These are phyloP conservation scores for Candida nitratophila DNA, from an alignment of 805 yeast genomes.

Conservation along the genomic window DNA sequence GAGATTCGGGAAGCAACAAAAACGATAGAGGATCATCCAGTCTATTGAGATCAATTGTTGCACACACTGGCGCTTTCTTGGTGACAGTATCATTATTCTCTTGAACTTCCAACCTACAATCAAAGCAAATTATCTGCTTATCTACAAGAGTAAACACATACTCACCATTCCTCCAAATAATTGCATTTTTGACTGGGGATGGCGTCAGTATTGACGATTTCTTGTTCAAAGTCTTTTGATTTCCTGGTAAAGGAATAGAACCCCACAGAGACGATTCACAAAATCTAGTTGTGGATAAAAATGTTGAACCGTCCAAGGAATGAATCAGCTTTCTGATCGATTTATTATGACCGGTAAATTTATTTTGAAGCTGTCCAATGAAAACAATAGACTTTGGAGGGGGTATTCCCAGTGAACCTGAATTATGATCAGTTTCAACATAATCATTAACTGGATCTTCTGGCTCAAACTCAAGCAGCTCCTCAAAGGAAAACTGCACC, in stretches of 20 bases:
- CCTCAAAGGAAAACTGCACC: conserved; percentile 25
- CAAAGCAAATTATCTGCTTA: conserved; percentile 51
- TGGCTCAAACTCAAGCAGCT: conserved; percentile 18
- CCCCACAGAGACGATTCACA: conserved; percentile 59
- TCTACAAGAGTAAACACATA: conserved; percentile 38
- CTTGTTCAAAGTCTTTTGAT: conserved; percentile 25
- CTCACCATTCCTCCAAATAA: conserved; percentile 41
- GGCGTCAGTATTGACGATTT: conserved; percentile 33
- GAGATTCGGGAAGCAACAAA: conserved; percentile 29
- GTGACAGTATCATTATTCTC: conserved; percentile 12
- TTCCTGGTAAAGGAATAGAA: conserved; percentile 27
- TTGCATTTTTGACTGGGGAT: conserved; percentile 39
- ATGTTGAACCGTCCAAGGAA: conserved; percentile 57
- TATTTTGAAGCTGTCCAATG: conserved; percentile 37
- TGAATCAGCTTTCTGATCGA: conserved; percentile 63
- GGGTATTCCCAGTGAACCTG: background rate
- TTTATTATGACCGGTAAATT: conserved; percentile 81
- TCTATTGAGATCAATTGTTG: conserved; percentile 5
- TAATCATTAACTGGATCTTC: conserved; percentile 2
- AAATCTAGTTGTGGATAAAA: conserved; percentile 55
- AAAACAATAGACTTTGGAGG: background rate
- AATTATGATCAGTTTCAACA: no score
- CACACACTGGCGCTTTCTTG: conserved; percentile 16
- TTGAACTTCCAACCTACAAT: conserved; percentile 33
- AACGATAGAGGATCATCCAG: conserved; percentile 19